Base-by-base conservation (phyloP, 202 grass and related monocot genomes). In the Sporobolus alterniflorus region DNA sequence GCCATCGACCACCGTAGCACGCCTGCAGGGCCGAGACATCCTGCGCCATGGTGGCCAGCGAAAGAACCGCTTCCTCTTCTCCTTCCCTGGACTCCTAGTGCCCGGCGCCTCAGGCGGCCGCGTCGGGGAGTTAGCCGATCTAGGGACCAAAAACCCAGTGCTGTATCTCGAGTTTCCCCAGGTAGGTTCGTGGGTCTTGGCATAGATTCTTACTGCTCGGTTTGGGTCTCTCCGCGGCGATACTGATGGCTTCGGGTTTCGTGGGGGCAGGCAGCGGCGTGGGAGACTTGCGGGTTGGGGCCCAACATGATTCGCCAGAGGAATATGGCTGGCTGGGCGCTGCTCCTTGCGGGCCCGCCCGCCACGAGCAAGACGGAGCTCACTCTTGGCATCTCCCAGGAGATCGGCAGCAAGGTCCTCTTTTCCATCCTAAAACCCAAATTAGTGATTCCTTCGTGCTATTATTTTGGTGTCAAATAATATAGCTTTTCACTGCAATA, bases 301-400 rank as follows among this genome's bases (percentile, higher is more conserved):
- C 89, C 91, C 67, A 93, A 99, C 71, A 96, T 99, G 93, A 94
- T 99, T 44, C 88, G 97, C 34, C 93, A 92, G 85, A 96, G 94
- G 91, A 99, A 96, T 70, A 99, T 99, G 97, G 93, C 97, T 18
- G 97, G 93, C 51, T 80, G 91, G 24, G 91, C 93, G 9, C 75
- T 99, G 81, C 91, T 99, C 18, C 78, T 99, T 36, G 93, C 93
- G 16, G 91, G 96, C 13, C 96, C 96, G 15, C 96, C 93, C 9
- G 89, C 93, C 73, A 99, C 93, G 3, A 93, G 96, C 2, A 99
- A 99, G 83, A 99, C 93, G 29, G 97, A 89, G 7, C 88, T 96
- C 26, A 89, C 93, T 12, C 96, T 99, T 8, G 96, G 96, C 57
- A 86, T 99, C 20, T 87, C 91, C 78, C 96, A 99, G 82, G 96